Conservation (phyloP, 805 yeast species). For the Candida vaughaniae region DNA sequence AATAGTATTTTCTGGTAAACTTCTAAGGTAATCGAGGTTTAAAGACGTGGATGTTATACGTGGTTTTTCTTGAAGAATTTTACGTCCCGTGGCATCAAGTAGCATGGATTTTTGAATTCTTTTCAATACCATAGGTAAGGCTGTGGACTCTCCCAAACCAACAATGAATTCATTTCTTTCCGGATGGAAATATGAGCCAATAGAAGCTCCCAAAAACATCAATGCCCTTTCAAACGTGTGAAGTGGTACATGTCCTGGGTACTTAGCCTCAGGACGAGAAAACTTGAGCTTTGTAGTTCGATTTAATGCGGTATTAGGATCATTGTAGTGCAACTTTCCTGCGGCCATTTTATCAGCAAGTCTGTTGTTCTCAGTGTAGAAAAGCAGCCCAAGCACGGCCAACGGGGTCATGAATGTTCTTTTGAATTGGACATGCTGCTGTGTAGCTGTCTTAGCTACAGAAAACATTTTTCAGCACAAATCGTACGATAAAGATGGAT, state of each 20-base stretch:
- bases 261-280: constrained; percentile 44
- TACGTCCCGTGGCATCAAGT: constrained; percentile 70
- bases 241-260: constrained; percentile 80
- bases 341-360: constrained; percentile 62
- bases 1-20: constrained; percentile 64
- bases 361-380: constrained; percentile 44
- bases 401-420: constrained; percentile 4
- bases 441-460: too few relatives aligned
- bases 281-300: constrained; percentile 27
- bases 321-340: constrained; percentile 44
- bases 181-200: constrained; percentile 77
- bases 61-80: constrained; percentile 76
- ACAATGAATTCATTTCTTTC: constrained; percentile 73
- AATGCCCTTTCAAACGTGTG: constrained; percentile 58
- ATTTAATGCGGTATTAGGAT: constrained; percentile 29
- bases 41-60: constrained; percentile 73
- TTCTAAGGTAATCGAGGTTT: constrained; percentile 57
- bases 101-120: constrained; percentile 73
- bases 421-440: too few relatives aligned
- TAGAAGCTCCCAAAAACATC: constrained; percentile 69
- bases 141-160: constrained; percentile 88
- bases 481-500: too few relatives aligned
- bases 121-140: constrained; percentile 64
- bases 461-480: too few relatives aligned
- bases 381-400: constrained; percentile 24